A percentile compares a stretch with the other conserved stretches of the same genome.
phyloP scores from a whole-genome alignment of 1,139 yeast genomes.

The Lodderomyces theae region DNA sequence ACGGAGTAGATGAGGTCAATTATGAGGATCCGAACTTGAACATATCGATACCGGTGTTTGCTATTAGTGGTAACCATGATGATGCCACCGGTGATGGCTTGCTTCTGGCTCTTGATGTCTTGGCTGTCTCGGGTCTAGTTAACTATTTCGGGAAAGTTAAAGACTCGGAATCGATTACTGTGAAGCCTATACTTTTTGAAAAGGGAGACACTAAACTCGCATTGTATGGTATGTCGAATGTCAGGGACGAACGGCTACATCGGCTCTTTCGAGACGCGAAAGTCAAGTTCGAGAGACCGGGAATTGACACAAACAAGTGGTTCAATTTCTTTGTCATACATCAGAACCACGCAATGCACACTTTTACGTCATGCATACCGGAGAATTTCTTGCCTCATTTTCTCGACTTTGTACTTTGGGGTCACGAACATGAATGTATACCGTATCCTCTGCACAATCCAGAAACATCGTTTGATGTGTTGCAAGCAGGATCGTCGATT shows the following conservation, averaged over 20 bases:
- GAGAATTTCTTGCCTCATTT: slow-evolving; percentile 81
- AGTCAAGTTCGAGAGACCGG: slow-evolving; percentile 77
- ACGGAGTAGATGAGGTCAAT: slow-evolving; percentile 67
- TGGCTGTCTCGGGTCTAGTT: slow-evolving; percentile 77
- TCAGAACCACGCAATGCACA: slow-evolving; percentile 81
- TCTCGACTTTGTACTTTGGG: slow-evolving; percentile 86
- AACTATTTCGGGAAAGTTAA: slow-evolving; percentile 87
- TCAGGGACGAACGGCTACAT: slow-evolving; percentile 84
- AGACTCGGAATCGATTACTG: slow-evolving; percentile 69
- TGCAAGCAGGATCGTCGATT: slow-evolving; percentile 93
- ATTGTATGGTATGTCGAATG: slow-evolving; percentile 82
- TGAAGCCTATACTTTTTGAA: slow-evolving; percentile 76
- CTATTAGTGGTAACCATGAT: slow-evolving; percentile 95
- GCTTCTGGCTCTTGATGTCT: slow-evolving; percentile 83
- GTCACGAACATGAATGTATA: slow-evolving; percentile 95
- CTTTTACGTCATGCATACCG: slow-evolving; percentile 79
- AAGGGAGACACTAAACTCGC: slow-evolving; percentile 84
- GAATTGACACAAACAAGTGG: slow-evolving; percentile 60
- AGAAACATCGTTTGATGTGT: slow-evolving; percentile 67
- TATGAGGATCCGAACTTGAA: slow-evolving; percentile 90
- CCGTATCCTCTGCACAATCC: slow-evolving; percentile 68
- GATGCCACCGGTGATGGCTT: slow-evolving; percentile 90
- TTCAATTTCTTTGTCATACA: slow-evolving; percentile 88
- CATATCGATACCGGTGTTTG: slow-evolving; percentile 88
- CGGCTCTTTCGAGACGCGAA: slow-evolving; percentile 78